These are phyloP conservation scores for Candida tropicalis DNA, from an alignment of 1,139 yeast genomes.

Conservation along the genomic window DNA sequence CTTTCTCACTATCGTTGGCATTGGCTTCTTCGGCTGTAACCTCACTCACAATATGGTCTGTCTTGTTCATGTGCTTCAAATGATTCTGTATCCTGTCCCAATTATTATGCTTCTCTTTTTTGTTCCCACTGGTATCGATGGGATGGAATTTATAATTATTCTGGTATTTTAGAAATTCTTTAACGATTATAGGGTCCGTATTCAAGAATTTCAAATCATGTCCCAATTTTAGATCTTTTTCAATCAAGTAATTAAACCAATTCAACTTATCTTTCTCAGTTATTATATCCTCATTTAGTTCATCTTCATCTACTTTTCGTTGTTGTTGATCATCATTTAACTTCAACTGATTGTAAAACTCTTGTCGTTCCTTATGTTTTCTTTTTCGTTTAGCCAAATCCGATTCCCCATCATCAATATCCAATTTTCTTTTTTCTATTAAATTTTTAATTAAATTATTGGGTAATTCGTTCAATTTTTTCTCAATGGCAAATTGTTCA, in stretches of 20 bases:
- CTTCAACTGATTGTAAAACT: slow-evolving; percentile 43
- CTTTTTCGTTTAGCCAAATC: slow-evolving; percentile 30
- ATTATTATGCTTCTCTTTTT: slow-evolving; percentile 20
- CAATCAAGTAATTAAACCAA: slow-evolving; percentile 48
- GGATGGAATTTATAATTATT: slow-evolving; percentile 36
- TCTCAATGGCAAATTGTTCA: slow-evolving; percentile 28
- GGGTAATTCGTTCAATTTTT: slow-evolving; percentile 38
- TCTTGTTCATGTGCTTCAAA: slow-evolving; percentile 26
- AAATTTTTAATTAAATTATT: slow-evolving; percentile 32
- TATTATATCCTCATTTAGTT: slow-evolving; percentile 29
- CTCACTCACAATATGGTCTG: slow-evolving; percentile 32
- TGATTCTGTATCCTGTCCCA: slow-evolving; percentile 26
- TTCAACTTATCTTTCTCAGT: slow-evolving; percentile 30
- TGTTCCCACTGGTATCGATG: slow-evolving; percentile 16
- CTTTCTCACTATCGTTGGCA: slow-evolving; percentile 13
- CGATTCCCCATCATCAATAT: slow-evolving; percentile 28
- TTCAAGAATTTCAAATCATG: slow-evolving; percentile 41
- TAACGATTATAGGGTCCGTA: slow-evolving; percentile 28
- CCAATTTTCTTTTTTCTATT: slow-evolving; percentile 41
- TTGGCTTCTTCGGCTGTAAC: slow-evolving; percentile 13
- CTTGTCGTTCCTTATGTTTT: slow-evolving; percentile 35
- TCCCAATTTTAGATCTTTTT: slow-evolving; percentile 47
- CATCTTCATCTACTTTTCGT: slow-evolving; percentile 17
- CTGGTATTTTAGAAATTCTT: slow-evolving; percentile 31
- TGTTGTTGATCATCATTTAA: slow-evolving; percentile 24